Conservation (phyloP, 768 basidiomycete species). For the Boletus vinaceobasis region DNA sequence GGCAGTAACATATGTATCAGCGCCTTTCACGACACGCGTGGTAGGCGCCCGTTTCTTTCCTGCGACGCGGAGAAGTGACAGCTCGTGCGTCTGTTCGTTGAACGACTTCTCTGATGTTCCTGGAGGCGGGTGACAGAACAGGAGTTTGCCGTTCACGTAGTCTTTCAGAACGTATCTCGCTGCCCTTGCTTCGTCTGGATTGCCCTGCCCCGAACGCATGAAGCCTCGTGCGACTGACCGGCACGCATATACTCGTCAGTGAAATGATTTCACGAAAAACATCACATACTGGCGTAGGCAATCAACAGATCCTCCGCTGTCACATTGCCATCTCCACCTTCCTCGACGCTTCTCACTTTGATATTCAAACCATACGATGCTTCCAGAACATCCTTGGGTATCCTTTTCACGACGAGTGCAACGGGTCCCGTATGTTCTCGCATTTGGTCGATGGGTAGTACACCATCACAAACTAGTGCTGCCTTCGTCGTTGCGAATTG, state of each 20-base stretch:
- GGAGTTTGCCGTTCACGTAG: conserved; percentile 90
- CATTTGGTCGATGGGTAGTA: conserved; percentile 96
- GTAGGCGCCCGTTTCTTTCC: conserved; percentile 88
- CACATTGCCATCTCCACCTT: conserved; percentile 77
- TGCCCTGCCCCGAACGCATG: conserved; percentile 90
- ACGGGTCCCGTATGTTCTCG: conserved; percentile 87
- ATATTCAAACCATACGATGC: conserved; percentile 85
- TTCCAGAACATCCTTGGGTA: conserved; percentile 84
- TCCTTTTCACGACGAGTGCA: conserved; percentile 69
- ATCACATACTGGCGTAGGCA: conserved; percentile 84
- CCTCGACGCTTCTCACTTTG: conserved; percentile 59
- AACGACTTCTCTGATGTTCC: conserved; percentile 60
- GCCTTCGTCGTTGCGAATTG: conserved; percentile 98
- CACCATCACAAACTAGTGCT: conserved; percentile 93
- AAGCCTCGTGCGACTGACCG: conserved; percentile 85
- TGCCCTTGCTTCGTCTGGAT: conserved; percentile 93
- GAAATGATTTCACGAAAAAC: background rate
- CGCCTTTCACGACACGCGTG: conserved; percentile 79
- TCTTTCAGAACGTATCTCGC: conserved; percentile 94
- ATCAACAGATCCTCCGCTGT: conserved; percentile 80
- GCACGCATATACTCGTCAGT: conserved; percentile 14
- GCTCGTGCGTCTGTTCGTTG: conserved; percentile 66
- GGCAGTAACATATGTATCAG: conserved; percentile 72
- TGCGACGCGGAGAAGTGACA: conserved; percentile 53
- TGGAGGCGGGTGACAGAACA: conserved; percentile 91